Evolutionary conservation across 177 flowering plant species (phyloP).

Genomic region (Vitis hybrid): DNA sequence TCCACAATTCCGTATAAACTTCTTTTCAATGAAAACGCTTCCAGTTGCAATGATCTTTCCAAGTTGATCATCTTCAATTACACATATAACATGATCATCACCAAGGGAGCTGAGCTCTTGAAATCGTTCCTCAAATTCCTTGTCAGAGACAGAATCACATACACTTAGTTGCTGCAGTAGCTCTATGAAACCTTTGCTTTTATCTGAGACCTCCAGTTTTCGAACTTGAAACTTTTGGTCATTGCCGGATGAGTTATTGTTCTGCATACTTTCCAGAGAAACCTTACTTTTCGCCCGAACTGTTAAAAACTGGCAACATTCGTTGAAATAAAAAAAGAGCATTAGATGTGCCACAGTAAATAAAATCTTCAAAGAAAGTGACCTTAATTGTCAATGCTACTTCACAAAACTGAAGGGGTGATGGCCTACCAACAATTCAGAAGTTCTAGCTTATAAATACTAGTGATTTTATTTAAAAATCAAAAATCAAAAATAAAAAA

Average conservation of each 20-base stretch:
- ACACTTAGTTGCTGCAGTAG: conserved; percentile 65
- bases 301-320: not conserved
- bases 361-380: too few relatives aligned
- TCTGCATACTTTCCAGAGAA: conserved; percentile 18
- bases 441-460: too few relatives aligned
- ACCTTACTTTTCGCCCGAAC: not conserved
- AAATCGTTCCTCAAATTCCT: conserved; percentile 60
- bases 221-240: conserved; percentile 35
- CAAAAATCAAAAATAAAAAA: too few relatives aligned
- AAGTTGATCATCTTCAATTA: conserved; percentile 62
- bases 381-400: too few relatives aligned
- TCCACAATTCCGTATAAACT: conserved; percentile 74
- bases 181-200: conserved; percentile 70
- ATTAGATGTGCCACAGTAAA: not conserved
- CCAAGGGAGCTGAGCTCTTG: conserved; percentile 52
- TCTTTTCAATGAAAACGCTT: conserved; percentile 76
- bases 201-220: conserved; percentile 60
- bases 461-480: too few relatives aligned
- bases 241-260: not conserved
- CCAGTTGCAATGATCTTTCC: conserved; percentile 74
- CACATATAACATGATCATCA: conserved; percentile 69
- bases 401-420: too few relatives aligned
- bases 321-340: not conserved
- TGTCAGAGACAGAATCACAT: conserved; percentile 59
- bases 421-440: too few relatives aligned